Conservation (phyloP, 106 monocot genomes). For the Dioscorea zingiberensis region DNA sequence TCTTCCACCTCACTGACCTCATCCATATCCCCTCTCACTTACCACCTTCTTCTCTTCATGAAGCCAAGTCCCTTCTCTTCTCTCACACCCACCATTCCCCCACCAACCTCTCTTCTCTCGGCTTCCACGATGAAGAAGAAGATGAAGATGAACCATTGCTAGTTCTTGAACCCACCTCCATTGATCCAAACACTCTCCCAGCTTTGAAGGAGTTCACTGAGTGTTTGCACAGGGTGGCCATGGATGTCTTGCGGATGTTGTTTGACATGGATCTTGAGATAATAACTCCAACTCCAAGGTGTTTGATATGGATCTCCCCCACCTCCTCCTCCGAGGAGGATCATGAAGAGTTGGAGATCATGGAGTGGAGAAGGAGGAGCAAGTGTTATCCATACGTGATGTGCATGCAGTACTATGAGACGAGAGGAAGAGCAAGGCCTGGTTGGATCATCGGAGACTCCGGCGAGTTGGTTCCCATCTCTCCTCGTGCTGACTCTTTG, state of each 20-base stretch:
- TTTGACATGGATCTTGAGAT: background rate
- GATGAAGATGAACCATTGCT: background rate
- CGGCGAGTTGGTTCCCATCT: slow-evolving; percentile 20
- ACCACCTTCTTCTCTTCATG: slow-evolving; percentile 8
- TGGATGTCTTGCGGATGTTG: slow-evolving; percentile 42
- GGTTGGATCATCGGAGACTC: slow-evolving; percentile 21
- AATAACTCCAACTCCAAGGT: slow-evolving; percentile 23
- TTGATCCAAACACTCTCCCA: background rate
- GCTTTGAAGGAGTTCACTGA: slow-evolving; percentile 10
- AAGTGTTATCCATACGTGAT: slow-evolving; percentile 29
- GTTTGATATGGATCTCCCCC: slow-evolving; percentile 36
- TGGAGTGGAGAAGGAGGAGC: background rate
- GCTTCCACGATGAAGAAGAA: slow-evolving; percentile 10
- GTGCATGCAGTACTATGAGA: slow-evolving; percentile 40
- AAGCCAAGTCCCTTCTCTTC: slow-evolving; percentile 8
- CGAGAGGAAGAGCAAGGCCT: slow-evolving; percentile 4
- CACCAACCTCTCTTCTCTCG: slow-evolving; percentile 4
- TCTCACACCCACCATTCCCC: too few relatives aligned
- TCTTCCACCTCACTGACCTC: slow-evolving; percentile 53
- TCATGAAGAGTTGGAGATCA: background rate
- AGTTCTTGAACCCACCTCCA: slow-evolving; percentile 17
- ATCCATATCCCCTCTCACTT: slow-evolving; percentile 33
- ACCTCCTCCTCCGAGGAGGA: background rate
- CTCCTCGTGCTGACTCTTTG: slow-evolving; percentile 19
- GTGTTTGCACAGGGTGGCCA: slow-evolving; percentile 24